Evolutionary conservation across 2,329 filamentous ascomycete genomes (phyloP).

Genomic region (Hysterium pulicare): DNA sequence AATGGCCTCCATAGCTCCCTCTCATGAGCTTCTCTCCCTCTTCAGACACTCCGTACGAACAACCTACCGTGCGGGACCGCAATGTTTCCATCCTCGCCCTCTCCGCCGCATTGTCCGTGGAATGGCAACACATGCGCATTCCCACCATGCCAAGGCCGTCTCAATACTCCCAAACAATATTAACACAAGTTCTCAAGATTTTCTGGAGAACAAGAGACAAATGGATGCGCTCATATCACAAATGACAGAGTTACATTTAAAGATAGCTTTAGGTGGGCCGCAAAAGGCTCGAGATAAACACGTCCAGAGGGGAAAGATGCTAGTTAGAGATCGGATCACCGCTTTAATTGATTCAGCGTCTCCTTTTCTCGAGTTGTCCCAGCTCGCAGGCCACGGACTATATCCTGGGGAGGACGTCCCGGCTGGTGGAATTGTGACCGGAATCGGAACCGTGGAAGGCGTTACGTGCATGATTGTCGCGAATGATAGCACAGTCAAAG

Average conservation of each 20-base stretch:
- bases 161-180: conserved; percentile 74
- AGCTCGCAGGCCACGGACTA: conserved; percentile 81
- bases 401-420: conserved; percentile 87
- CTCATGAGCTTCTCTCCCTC: conserved; percentile 30
- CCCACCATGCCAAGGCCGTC: conserved; percentile 77
- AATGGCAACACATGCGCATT: conserved; percentile 76
- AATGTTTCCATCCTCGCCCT: conserved; percentile 9
- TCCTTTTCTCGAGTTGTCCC: conserved; percentile 87
- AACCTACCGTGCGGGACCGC: conserved; percentile 15
- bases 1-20: conserved; percentile 34
- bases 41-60: conserved; percentile 32
- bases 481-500: conserved; percentile 96
- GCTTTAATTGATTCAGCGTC: conserved; percentile 85
- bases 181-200: conserved; percentile 74
- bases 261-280: conserved; percentile 72
- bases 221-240: conserved; percentile 71
- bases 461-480: conserved; percentile 91
- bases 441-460: conserved; percentile 84
- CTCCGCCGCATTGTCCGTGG: conserved; percentile 12
- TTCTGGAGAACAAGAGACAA: conserved; percentile 72
- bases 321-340: conserved; percentile 83
- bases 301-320: conserved; percentile 84
- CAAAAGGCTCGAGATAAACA: conserved; percentile 86
- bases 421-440: conserved; percentile 87
- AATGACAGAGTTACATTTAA: conserved; percentile 67